Base-by-base conservation (phyloP, 1,139 yeast genomes). In the Lodderomyces oxycetoniae region DNA sequence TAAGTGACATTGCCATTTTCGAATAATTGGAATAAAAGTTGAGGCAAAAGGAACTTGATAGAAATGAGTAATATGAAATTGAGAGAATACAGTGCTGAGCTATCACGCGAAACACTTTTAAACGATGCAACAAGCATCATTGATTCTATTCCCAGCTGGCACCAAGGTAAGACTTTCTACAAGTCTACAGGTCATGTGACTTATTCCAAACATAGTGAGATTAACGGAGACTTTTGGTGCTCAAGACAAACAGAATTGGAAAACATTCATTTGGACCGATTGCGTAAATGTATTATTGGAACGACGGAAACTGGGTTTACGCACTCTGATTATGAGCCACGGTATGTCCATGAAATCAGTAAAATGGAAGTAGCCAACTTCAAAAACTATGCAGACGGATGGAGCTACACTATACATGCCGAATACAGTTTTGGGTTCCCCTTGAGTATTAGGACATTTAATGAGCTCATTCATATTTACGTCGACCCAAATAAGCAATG, bases 371-470 rank as follows among this genome's bases (percentile, higher is more conserved):
- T 37, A 40, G 27, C 31, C 25, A 17, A 36, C 23, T 26, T 26
- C n/a, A 23, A 23, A 10, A 39, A 41, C 9, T 30, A 29, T 14
- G 28, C 35, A 22, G 36, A 38, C 11, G 43, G 41, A 11, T 44
- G 41, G 39, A 41, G 41, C 11, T 59, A 60, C 37, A 31, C 49
- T 10, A 44, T 53, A 5, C 45, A 43, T 45, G 63, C 74, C 16
- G 63, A 59, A 38, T 77, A 77, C 55, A 57, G 59, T 43, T 64
- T 77, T 36, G 78, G 74, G 10, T 63, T 62, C 42, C 75, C 78
- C 3, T 56, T 77, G 40, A 53, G 52, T 21, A 53, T 48, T 31
- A 46, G 91, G 19, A 76, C 74, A 33, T 79, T 82, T 62, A 70
- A 77, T 42, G 77, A 78, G 35, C 70, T 79, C 65, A 61, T 80